Percentiles rank a stretch among this genome's conserved stretches.
Evolutionary conservation across 331 rosid genomes (phyloP).

Genomic region (Pyracantha coccinea): DNA sequence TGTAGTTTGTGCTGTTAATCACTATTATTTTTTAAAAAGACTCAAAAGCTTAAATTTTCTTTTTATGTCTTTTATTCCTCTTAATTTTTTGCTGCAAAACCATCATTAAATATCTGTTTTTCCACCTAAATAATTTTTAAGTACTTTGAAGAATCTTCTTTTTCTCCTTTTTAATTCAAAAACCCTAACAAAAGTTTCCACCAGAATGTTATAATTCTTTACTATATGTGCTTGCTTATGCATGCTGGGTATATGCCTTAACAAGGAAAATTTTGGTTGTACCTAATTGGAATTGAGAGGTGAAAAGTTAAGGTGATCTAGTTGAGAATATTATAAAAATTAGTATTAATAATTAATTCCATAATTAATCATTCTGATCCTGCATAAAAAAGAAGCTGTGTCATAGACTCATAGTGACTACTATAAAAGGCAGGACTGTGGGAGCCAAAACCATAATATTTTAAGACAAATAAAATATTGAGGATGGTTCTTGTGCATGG

Average conservation of each 20-base stretch:
- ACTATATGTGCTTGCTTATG: constrained; percentile 3
- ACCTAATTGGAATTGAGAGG: constrained; percentile 8
- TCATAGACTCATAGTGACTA: neutral
- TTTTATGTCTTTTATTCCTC: neutral
- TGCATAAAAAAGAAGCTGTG: neutral
- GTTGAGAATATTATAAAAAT: neutral
- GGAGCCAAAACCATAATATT: neutral
- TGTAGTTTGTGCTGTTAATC: neutral
- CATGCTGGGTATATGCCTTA: neutral
- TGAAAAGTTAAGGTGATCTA: constrained; percentile 1
- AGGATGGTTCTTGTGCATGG: no score
- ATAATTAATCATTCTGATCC: neutral
- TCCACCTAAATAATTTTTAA: neutral
- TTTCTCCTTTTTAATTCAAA: neutral
- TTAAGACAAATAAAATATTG: neutral
- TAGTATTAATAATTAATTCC: neutral
- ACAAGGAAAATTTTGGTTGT: constrained; percentile 1
- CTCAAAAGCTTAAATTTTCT: neutral
- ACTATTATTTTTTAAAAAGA: neutral
- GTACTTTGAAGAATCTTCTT: neutral
- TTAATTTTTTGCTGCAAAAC: neutral
- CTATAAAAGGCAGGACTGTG: neutral
- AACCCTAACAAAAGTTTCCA: constrained; percentile 5
- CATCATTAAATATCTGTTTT: neutral
- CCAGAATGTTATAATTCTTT: constrained; percentile 2